Conservation (phyloP, 805 yeast species). For the Metschnikowia gruessii region DNA sequence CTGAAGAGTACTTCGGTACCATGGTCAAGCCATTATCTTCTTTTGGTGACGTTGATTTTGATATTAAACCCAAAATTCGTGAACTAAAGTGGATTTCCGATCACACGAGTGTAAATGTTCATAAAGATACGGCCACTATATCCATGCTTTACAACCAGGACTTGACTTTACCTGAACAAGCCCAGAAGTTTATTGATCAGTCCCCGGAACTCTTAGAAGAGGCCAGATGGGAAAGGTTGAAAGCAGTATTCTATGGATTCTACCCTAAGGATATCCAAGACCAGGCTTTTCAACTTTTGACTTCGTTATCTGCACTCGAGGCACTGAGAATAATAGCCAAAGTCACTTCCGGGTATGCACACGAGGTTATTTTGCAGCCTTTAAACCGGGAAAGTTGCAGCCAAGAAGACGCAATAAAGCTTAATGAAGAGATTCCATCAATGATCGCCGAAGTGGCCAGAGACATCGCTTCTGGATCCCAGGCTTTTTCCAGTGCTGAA, state of each 20-base stretch:
- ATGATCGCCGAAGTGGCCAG: neutral
- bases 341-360: neutral
- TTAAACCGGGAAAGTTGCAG: neutral
- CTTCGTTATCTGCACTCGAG: neutral
- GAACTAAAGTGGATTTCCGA: slow-evolving; percentile 3
- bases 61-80: neutral
- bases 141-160: slow-evolving; percentile 4
- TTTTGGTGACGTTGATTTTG: slow-evolving; percentile 4
- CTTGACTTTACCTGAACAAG: slow-evolving; percentile 1
- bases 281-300: neutral
- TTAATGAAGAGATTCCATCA: neutral
- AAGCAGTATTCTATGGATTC: slow-evolving; percentile 2
- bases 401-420: neutral
- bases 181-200: slow-evolving; percentile 1
- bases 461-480: too few relatives aligned
- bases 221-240: slow-evolving; percentile 5
- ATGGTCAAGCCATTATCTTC: slow-evolving; percentile 1
- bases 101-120: slow-evolving; percentile 3
- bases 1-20: neutral
- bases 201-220: slow-evolving; percentile 3
- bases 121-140: slow-evolving; percentile 4
- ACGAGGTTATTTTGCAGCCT: slow-evolving; percentile 2
- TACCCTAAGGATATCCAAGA: neutral
- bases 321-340: slow-evolving; percentile 7
- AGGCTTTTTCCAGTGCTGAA: too few relatives aligned